A percentile compares a stretch with the other conserved stretches of the same genome.
These are phyloP conservation scores for Xylaria sp. DNA, from an alignment of 2,329 filamentous ascomycete species.

Conservation along the genomic window DNA sequence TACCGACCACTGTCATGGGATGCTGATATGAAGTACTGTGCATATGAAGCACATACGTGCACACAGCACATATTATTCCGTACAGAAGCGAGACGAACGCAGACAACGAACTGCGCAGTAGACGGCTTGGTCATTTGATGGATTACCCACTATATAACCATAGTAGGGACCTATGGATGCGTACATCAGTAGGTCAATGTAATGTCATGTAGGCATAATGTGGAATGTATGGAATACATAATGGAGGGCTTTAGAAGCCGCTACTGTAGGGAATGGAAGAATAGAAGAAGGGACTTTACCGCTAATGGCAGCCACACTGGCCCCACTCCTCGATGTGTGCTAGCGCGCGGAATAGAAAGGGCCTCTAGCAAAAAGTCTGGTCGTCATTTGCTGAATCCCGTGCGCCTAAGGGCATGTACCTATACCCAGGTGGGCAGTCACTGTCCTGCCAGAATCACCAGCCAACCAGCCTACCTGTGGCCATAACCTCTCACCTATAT, in stretches of 20 bases:
- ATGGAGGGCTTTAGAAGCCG: not conserved
- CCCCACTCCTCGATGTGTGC: not conserved
- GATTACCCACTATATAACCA: too few relatives aligned
- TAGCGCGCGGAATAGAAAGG: not conserved
- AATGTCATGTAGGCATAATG: not conserved
- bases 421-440: too few relatives aligned
- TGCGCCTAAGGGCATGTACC: not conserved
- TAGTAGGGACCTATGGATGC: too few relatives aligned
- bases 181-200: not conserved
- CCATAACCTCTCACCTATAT: not conserved
- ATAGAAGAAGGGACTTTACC: not conserved
- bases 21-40: too few relatives aligned
- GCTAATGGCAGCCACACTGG: not conserved
- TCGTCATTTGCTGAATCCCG: not conserved
- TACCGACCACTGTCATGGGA: too few relatives aligned
- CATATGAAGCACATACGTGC: too few relatives aligned
- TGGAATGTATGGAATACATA: not conserved
- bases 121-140: too few relatives aligned
- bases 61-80: too few relatives aligned
- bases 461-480: too few relatives aligned
- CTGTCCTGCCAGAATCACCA: too few relatives aligned
- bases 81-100: too few relatives aligned
- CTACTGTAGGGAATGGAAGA: not conserved
- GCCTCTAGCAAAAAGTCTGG: not conserved
- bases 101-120: too few relatives aligned